Base-by-base conservation (phyloP, 345 rosid species). In the Lepidium africanum region DNA sequence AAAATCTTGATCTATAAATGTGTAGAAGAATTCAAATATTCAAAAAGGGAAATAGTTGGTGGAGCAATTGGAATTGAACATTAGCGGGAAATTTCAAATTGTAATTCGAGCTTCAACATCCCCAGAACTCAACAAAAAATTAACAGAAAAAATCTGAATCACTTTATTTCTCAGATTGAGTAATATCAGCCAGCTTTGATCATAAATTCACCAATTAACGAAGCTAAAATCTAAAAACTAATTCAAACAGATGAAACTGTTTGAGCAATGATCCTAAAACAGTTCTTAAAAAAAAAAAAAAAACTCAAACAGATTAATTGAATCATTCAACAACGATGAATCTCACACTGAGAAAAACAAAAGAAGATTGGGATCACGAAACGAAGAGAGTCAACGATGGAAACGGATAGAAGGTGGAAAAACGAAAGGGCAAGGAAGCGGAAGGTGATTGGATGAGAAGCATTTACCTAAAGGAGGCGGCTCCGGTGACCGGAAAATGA, bases 381-480 rank as follows among this genome's bases (percentile, higher is more conserved):
- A 19, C 27, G 6, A 17, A 6, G 4, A 5, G 64, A 67, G 49
- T 66, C 47, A 59, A 66, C 3, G 59, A 25, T 2, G 13, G 59
- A 72, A 63, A 63, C 40, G 38, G 52, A 56, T 36, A 23, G 56
- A 19, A 1, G 33, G 25, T 9, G 9, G 13, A 14, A 45, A 77
- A 13, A 40, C 3, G 6, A 58, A 70, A 40, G 13, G 3, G 27
- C 27, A 25, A 25, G 27, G 23, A 21, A 21, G 23, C 23, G 23
- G 27, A 17, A 27, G 7, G 11, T 46, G 33, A 39, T n/a, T 32
- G 25, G 63, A 63, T 55, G 32, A 16, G 39, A 54, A 36, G 59
- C 60, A 65, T 50, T n/a, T 55, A 81, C 87, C 85, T 79, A 51
- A 0, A 32, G 32, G 32, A 27, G 32, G 15, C 11, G 53, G 17